phyloP scores from a whole-genome alignment of 192 early-diverging fungal species.

The Nowakowskiella sp. region DNA sequence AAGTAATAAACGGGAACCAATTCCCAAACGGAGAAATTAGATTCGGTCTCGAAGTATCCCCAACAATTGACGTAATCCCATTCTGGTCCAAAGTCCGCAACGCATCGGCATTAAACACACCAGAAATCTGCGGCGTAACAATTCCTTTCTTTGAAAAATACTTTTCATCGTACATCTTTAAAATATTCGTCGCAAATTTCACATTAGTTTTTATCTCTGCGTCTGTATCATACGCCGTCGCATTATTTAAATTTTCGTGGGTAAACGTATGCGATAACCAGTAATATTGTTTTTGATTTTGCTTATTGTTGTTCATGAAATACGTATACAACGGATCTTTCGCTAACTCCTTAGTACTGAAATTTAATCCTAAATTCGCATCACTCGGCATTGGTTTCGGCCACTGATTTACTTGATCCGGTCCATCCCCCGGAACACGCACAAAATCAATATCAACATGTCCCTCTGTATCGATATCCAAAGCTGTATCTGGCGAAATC shows the following conservation, averaged over 20 bases:
- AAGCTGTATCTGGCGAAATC: no score
- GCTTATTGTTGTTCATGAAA: slow-evolving; percentile 7
- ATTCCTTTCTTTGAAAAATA: slow-evolving; percentile 25
- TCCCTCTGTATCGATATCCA: no score
- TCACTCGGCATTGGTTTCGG: no score
- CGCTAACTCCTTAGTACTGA: background rate
- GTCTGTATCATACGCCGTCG: slow-evolving; percentile 23
- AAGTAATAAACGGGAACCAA: slow-evolving; percentile 22
- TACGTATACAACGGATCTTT: slow-evolving; percentile 26
- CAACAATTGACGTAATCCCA: slow-evolving; percentile 27
- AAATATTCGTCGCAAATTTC: slow-evolving; percentile 23
- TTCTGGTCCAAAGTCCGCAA: slow-evolving; percentile 19
- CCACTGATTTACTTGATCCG: no score
- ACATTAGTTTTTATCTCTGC: slow-evolving; percentile 32
- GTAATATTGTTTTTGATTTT: no score
- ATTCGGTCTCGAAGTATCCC: slow-evolving; percentile 25
- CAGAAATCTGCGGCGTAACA: slow-evolving; percentile 36
- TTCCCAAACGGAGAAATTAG: slow-evolving; percentile 8
- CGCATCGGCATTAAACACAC: slow-evolving; percentile 37
- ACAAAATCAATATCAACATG: no score
- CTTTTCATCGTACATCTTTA: slow-evolving; percentile 9
- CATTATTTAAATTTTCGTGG: slow-evolving; percentile 33
- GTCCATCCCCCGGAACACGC: no score
- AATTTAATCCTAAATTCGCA: slow-evolving; percentile 22
- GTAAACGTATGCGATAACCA: slow-evolving; percentile 36